These are phyloP conservation scores for Chloris gayana DNA, from an alignment of 176 grass and related monocot genomes.

Conservation along the genomic window DNA sequence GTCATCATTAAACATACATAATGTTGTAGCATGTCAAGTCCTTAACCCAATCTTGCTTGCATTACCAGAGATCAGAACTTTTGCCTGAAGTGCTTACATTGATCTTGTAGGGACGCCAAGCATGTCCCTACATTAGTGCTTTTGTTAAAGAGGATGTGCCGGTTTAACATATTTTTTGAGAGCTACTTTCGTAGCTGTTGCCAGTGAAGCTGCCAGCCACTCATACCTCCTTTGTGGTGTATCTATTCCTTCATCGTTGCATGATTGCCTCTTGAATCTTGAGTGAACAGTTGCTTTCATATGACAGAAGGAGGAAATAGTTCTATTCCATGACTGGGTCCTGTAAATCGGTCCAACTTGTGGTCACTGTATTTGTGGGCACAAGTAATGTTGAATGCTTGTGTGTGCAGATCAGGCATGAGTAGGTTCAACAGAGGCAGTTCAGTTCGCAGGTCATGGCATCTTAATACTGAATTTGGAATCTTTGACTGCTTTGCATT, in stretches of 20 bases:
- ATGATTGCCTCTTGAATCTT: conserved; percentile 20
- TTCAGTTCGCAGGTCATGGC: conserved; percentile 18
- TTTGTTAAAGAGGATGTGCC: conserved; percentile 35
- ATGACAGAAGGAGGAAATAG: background rate
- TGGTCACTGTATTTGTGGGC: conserved; percentile 26
- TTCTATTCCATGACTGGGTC: background rate
- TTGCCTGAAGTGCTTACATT: conserved; percentile 24
- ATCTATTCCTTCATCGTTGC: background rate
- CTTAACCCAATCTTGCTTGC: background rate
- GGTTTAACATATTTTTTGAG: background rate
- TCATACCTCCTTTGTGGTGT: background rate
- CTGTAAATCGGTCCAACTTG: conserved; percentile 5
- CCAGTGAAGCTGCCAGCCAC: background rate
- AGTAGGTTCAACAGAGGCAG: conserved; percentile 13
- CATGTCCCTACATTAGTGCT: conserved; percentile 14
- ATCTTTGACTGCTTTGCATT: conserved; percentile 46
- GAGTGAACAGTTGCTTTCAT: conserved; percentile 18
- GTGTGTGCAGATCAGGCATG: conserved; percentile 13
- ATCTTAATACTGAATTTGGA: conserved; percentile 20
- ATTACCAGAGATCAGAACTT: background rate
- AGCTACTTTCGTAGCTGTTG: conserved; percentile 9
- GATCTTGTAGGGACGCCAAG: conserved; percentile 10
- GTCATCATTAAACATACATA: too few species aligned
- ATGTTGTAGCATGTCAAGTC: conserved; percentile 7
- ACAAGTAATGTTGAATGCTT: conserved; percentile 37